phyloP scores from a whole-genome alignment of 2,329 filamentous ascomycete species.

The Dactylellina cionopaga region DNA sequence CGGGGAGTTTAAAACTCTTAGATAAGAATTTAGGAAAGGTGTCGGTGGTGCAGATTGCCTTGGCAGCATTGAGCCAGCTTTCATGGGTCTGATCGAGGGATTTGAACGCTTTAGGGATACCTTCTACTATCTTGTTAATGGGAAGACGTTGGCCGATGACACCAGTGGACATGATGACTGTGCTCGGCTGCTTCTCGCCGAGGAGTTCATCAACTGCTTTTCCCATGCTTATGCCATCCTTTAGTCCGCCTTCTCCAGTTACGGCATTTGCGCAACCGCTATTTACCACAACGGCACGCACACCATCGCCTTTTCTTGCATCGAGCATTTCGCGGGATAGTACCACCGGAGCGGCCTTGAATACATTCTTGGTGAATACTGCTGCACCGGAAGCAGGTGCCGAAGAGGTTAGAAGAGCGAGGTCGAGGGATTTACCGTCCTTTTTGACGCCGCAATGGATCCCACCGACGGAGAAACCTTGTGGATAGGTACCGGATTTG shows the following conservation, averaged over 20 bases:
- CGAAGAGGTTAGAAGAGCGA: conserved; percentile 88
- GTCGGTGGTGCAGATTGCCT: conserved; percentile 96
- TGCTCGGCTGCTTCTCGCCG: conserved; percentile 67
- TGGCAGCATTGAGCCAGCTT: conserved; percentile 85
- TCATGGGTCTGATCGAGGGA: conserved; percentile 79
- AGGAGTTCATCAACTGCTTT: conserved; percentile 73
- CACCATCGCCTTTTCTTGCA: conserved; percentile 72
- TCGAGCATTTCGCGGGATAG: conserved; percentile 79
- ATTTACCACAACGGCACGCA: conserved; percentile 88
- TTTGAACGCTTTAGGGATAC: conserved; percentile 79
- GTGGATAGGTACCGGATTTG: conserved; percentile 83
- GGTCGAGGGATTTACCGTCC: conserved; percentile 87
- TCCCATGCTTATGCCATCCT: conserved; percentile 89
- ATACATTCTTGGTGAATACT: conserved; percentile 98
- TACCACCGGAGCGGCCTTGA: conserved; percentile 93
- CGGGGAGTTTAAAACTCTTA: conserved; percentile 82
- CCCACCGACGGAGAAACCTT: conserved; percentile 86
- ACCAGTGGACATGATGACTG: conserved; percentile 98
- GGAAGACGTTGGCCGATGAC: conserved; percentile 95
- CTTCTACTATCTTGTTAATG: conserved; percentile 85
- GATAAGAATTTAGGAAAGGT: conserved; percentile 97
- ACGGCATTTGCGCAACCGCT: conserved; percentile 97
- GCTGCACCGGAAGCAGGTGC: conserved; percentile 85
- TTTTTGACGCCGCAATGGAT: conserved; percentile 94
- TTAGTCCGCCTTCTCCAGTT: conserved; percentile 85